Conservation (phyloP, 257 asterid genomes). For the Solanum ossicruentum region DNA sequence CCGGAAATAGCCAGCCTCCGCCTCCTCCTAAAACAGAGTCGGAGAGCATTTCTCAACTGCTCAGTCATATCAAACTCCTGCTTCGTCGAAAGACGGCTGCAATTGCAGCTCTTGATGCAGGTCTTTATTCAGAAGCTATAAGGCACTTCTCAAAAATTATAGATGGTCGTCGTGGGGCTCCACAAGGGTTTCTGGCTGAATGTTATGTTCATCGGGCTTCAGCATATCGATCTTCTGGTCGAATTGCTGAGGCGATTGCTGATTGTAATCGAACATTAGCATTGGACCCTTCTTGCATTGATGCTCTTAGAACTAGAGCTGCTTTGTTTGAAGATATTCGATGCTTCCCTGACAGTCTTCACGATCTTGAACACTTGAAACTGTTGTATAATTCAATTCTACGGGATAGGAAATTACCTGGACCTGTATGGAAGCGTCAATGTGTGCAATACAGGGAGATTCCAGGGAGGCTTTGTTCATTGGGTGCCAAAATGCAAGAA, state of each 20-base stretch:
- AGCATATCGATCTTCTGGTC: constrained; percentile 44
- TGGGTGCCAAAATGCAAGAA: constrained; percentile 60
- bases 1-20: constrained; percentile 16
- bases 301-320: constrained; percentile 60
- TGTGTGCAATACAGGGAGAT: constrained; percentile 54
- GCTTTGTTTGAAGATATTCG: constrained; percentile 46
- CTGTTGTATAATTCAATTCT: constrained; percentile 55
- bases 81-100: constrained; percentile 73
- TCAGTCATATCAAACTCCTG: constrained; percentile 58
- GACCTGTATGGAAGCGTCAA: constrained; percentile 64
- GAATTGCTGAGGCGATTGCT: constrained; percentile 59
- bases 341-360: constrained; percentile 64
- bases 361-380: constrained; percentile 68
- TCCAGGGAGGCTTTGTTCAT: constrained; percentile 56
- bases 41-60: constrained; percentile 52
- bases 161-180: constrained; percentile 71
- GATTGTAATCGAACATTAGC: constrained; percentile 70
- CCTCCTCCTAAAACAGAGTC: constrained; percentile 41
- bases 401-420: constrained; percentile 52
- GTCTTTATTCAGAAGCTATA: constrained; percentile 52
- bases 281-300: constrained; percentile 53
- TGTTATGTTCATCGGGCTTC: constrained; percentile 58
- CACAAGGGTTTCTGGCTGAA: constrained; percentile 55
- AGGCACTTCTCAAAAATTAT: constrained; percentile 66
- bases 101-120: constrained; percentile 62